phyloP scores from a whole-genome alignment of 1,284 basidiomycete species.

The Cutaneotrichosporon spelunceum region DNA sequence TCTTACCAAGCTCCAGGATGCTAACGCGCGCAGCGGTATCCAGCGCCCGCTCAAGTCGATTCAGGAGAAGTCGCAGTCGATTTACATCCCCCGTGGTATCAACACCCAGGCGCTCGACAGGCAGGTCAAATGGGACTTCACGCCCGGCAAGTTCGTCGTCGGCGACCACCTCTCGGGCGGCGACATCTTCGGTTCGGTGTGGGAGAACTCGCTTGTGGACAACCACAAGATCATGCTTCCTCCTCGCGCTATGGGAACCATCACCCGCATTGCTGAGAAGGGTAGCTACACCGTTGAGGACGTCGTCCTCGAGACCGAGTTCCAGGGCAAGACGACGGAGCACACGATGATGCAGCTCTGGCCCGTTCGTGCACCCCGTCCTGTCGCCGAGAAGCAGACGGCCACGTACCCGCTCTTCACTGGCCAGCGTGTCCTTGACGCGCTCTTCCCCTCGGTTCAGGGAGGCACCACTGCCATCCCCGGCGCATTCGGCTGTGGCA shows the following conservation, averaged over 20 bases:
- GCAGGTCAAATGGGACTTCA: conserved; percentile 90
- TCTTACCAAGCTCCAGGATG: not conserved
- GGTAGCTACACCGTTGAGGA: conserved; percentile 95
- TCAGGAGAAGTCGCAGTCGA: conserved; percentile 92
- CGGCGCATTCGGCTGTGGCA: conserved; percentile 97
- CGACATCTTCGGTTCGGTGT: conserved; percentile 92
- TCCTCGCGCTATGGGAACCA: conserved; percentile 89
- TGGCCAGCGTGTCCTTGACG: conserved; percentile 95
- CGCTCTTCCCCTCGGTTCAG: conserved; percentile 98
- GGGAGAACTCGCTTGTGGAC: conserved; percentile 93
- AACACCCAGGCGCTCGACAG: conserved; percentile 95
- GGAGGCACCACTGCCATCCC: conserved; percentile 99
- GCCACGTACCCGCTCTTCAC: conserved; percentile 91
- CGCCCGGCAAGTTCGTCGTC: conserved; percentile 75
- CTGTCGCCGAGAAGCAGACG: conserved; percentile 88
- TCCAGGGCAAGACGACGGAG: conserved; percentile 88
- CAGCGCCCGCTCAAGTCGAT: conserved; percentile 88
- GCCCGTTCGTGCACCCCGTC: conserved; percentile 97
- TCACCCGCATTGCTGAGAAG: conserved; percentile 90
- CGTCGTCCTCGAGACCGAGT: conserved; percentile 93
- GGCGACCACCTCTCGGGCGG: conserved; percentile 97
- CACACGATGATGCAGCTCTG: conserved; percentile 97
- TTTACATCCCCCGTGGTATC: conserved; percentile 98
- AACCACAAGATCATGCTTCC: conserved; percentile 97
- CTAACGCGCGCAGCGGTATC: conserved; percentile 61